Base-by-base conservation (phyloP, 2,329 filamentous ascomycete genomes). In the Ceratocystis cacaofunesta region DNA sequence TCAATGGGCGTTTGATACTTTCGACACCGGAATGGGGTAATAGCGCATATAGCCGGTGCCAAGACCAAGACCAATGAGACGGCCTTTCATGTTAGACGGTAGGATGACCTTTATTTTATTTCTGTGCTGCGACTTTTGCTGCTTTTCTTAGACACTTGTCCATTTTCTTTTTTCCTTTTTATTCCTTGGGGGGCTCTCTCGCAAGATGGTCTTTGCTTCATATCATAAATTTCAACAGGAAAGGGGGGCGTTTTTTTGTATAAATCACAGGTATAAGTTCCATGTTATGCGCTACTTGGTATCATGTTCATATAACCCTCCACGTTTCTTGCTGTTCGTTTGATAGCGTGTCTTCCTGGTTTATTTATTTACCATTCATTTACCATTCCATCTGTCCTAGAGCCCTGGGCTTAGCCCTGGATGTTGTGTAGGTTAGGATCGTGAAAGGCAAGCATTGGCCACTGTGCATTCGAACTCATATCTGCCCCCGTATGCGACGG, bases 381-480 rank as follows among this genome's bases (percentile, higher is more conserved):
- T 41, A 41, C 10, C 36, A 41, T 41, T 3, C 36, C 10, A 41
- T 12, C 8, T 41, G 44, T 19, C 12, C 17, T 7, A n/a, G 10
- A n/a, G 46, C n/a, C 6, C 17, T 6, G 7, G 25, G 48, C 15
- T 52, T 52, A 52, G 25, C 8, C 8, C 15, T 12, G 4, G 12
- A 5, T 25, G 6, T 25, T 32, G 17, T 58, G 17, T 32, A 58
- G 52, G 52, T 58, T 58, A n/a, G 52, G 52, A 58, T 58, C 28
- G 52, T 43, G 32, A 36, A 52, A 60, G 12, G 55, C 61, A 25
- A 62, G 48, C 46, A 66, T 44, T 30, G 64, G 64, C 64, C 60
- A 62, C 22, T 50, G 57, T 7, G 55, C 8, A 6, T 32, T 17
- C 22, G 36, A 6, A 30, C 46, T 17, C n/a, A 44, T 15, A 48